Base-by-base conservation (phyloP, 306 rosid genomes). In the Hippophae rhamnoides region DNA sequence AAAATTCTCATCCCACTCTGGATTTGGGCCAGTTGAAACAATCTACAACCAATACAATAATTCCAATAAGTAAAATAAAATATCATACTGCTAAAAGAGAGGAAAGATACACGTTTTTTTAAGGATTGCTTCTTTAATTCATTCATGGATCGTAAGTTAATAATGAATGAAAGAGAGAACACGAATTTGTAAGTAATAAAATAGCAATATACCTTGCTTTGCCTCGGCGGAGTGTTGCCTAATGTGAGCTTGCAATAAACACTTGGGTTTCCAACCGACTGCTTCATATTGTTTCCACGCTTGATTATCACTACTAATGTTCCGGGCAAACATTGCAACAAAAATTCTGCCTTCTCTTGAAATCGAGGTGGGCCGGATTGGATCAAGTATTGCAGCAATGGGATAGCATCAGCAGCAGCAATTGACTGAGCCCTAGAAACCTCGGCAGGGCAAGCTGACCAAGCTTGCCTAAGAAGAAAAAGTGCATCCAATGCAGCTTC, bases 401-500 rank as follows among this genome's bases (percentile, higher is more conserved):
- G 97, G 66, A 89, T 93, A 42, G 99, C 97, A 70, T 93, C 99
- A 0, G 99, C 97, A 62, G 99, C 97, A 42, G 95, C 96, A 69
- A 88, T 75, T 58, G 97, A 93, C 82, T 93, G 99, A 74, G 97
- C 87, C 74, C 95, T 82, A 52, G 99, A 93, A 70, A 93, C 86
- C 68, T 93, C 99, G 10, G 95, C 99, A 2, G 99, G 95, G 72
- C 97, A 93, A 18, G 99, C 99, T 45, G 97, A 88, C 99, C 99
- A 93, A 74, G 99, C 99, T 93, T 93, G 99, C 68, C 97, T 78
- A 18, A 93, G 89, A 72, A 93, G 87, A 77, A 93, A 93, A 43
- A 93, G 95, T 9, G 97, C 84, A 60, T 93, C 97, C 75, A 93
- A 74, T n/a, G 99, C 90, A 60, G 99, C 97, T 84, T 93, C 99